Base-by-base conservation (phyloP, 805 yeast genomes). In the Barnettozyma salicaria region DNA sequence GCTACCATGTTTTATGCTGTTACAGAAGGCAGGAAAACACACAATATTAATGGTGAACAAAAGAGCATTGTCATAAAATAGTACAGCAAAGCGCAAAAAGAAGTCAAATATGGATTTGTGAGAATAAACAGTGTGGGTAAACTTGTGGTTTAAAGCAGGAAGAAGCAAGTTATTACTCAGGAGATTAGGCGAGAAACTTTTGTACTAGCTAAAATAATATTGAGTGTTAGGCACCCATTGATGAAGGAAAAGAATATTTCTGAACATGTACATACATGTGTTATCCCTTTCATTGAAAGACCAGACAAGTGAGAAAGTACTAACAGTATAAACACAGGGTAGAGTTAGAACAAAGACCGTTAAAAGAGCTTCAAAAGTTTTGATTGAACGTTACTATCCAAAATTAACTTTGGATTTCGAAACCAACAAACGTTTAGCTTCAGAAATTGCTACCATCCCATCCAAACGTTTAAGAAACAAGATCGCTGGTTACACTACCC, bases 401-500 rank as follows among this genome's bases (percentile, higher is more conserved):
- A 92, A 94, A 79, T 87, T 92, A 74, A 90, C 97, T 62, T 75
- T 86, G 76, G 99, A 92, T 75, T 92, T 92, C 72, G 97, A 92
- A 80, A 87, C 94, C 84, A 92, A 92, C 96, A 92, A 92, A 83
- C 90, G 98, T 79, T 81, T 94, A 69, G 83, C 96, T 63, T 83
- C 87, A 64, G 96, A 94, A 74, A 89, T 92, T 63, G 98, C 99
- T 58, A 89, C 85, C 71, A 94, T 92, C 68, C 97, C 90, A 73
- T 87, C 98, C 65, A 92, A 92, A 84, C 87, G 99, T 77, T 84
- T 92, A 73, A 92, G 99, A 80, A 92, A 92, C 92, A 92, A 92
- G 87, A 94, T 92, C 65, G 98, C 99, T 70, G 99, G 99, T 72
- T 92, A 90, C 96, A 92, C 98, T 74, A 92, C 98, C 66, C 99